phyloP scores from a whole-genome alignment of 495 filamentous ascomycete genomes.

The Podospora anserina region DNA sequence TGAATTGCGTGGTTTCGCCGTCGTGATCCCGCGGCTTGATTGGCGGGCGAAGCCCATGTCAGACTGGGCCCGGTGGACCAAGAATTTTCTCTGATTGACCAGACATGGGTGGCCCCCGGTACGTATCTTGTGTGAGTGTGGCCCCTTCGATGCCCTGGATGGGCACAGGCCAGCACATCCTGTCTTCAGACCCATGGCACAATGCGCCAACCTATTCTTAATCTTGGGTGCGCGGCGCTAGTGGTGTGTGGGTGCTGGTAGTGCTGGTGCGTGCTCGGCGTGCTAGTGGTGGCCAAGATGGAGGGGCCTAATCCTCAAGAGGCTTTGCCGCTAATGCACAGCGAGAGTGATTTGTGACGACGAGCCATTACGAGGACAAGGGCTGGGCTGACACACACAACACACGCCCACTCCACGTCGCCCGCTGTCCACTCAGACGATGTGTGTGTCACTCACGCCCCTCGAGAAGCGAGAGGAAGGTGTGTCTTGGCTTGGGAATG shows the following conservation, averaged over 20 bases:
- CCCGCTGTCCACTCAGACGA: conserved; percentile 16
- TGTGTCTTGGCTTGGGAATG: neutral
- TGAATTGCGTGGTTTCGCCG: conserved; percentile 33
- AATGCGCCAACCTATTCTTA: conserved; percentile 38
- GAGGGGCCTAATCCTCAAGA: conserved; percentile 22
- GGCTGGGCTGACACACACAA: conserved; percentile 37
- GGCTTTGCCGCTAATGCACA: conserved; percentile 32
- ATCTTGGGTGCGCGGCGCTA: conserved; percentile 33
- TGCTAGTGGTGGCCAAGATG: conserved; percentile 20
- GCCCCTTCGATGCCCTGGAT: conserved; percentile 10
- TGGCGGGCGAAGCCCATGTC: conserved; percentile 33
- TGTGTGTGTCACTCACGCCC: conserved; percentile 32
- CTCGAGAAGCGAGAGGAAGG: neutral
- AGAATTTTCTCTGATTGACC: conserved; percentile 22
- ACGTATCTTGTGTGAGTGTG: neutral
- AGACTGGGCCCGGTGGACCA: conserved; percentile 21
- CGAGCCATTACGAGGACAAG: conserved; percentile 31
- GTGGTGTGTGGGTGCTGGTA: conserved; percentile 25
- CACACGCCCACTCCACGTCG: conserved; percentile 23
- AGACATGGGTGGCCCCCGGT: conserved; percentile 14
- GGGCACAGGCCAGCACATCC: conserved; percentile 32
- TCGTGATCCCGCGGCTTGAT: conserved; percentile 28
- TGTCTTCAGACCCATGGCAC: conserved; percentile 27
- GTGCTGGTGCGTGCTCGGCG: no score
- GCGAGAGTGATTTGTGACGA: conserved; percentile 34